Percentiles rank a stretch among this genome's conserved stretches.
Evolutionary conservation across 345 rosid species (phyloP).

Genomic region (Citrus medica): DNA sequence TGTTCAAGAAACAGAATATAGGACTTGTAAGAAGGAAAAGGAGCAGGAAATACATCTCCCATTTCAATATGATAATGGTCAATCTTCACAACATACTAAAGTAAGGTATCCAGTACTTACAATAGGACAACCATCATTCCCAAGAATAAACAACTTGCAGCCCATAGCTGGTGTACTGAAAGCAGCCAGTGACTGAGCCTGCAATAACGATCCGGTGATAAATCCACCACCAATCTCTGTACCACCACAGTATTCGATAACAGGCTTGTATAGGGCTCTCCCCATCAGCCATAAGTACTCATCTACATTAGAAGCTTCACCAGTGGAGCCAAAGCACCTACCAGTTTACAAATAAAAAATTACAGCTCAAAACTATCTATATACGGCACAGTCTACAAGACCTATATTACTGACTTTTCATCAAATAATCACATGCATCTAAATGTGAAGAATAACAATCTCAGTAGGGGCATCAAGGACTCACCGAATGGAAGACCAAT

Average conservation of each 20-base stretch:
- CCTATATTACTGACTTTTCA: background rate
- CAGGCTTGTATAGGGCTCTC: slow-evolving; percentile 81
- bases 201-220: slow-evolving; percentile 76
- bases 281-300: slow-evolving; percentile 98
- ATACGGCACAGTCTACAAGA: background rate
- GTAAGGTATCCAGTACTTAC: slow-evolving; percentile 44
- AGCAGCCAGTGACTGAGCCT: slow-evolving; percentile 88
- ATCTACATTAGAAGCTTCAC: slow-evolving; percentile 94
- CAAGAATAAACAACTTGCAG: slow-evolving; percentile 79
- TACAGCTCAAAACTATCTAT: slow-evolving; percentile 20
- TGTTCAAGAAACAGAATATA: background rate
- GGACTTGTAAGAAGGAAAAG: background rate
- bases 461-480: background rate
- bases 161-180: slow-evolving; percentile 96
- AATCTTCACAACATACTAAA: background rate
- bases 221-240: slow-evolving; percentile 95
- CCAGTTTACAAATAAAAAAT: slow-evolving; percentile 24
- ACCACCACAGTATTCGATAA: slow-evolving; percentile 96
- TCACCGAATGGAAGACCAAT: slow-evolving; percentile 97
- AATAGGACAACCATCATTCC: slow-evolving; percentile 57
- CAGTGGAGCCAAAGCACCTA: slow-evolving; percentile 95
- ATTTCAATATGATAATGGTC: background rate
- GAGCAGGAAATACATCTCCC: background rate
- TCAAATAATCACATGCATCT: background rate
- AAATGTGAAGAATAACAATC: slow-evolving; percentile 9